Percentiles rank a stretch among this genome's conserved stretches.
Evolutionary conservation across 306 rosid species (phyloP).

Genomic region (Medicago lupulina): DNA sequence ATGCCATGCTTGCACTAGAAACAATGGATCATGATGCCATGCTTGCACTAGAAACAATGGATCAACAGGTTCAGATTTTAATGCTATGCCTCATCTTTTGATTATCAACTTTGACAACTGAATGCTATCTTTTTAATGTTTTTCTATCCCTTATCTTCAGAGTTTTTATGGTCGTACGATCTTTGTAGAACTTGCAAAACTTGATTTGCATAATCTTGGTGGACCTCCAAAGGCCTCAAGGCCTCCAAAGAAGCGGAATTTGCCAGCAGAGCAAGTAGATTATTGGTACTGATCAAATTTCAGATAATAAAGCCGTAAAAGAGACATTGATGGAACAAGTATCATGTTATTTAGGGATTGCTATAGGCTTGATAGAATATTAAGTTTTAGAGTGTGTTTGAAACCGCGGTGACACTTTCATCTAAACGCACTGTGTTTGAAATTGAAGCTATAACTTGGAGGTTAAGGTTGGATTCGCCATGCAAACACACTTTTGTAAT

Average conservation of each 20-base stretch:
- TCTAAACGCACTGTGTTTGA: background rate
- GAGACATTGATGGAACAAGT: constrained; percentile 29
- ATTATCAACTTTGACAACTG: constrained; percentile 1
- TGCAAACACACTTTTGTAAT: constrained; percentile 1
- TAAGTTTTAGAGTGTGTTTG: background rate
- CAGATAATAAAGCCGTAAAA: too few relatives aligned
- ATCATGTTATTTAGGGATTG: constrained; percentile 15
- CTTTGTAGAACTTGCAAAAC: constrained; percentile 73
- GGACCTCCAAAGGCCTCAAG: constrained; percentile 65
- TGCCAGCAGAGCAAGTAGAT: constrained; percentile 62
- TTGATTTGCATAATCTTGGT: constrained; percentile 53
- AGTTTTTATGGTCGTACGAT: constrained; percentile 68
- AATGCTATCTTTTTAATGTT: constrained; percentile 11
- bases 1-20: constrained; percentile 45
- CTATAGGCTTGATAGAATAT: constrained; percentile 7
- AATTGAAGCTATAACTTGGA: constrained; percentile 4
- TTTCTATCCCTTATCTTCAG: constrained; percentile 45
- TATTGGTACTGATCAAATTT: constrained; percentile 81
- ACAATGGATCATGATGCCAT: constrained; percentile 78
- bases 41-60: constrained; percentile 91
- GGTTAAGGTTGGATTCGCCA: background rate
- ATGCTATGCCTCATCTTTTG: background rate
- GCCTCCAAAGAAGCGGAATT: constrained; percentile 67
- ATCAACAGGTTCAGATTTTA: constrained; percentile 66
- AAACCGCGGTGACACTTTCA: background rate